Conservation (phyloP, 1,284 basidiomycete species). For the Sanguinoderma infundibulare region DNA sequence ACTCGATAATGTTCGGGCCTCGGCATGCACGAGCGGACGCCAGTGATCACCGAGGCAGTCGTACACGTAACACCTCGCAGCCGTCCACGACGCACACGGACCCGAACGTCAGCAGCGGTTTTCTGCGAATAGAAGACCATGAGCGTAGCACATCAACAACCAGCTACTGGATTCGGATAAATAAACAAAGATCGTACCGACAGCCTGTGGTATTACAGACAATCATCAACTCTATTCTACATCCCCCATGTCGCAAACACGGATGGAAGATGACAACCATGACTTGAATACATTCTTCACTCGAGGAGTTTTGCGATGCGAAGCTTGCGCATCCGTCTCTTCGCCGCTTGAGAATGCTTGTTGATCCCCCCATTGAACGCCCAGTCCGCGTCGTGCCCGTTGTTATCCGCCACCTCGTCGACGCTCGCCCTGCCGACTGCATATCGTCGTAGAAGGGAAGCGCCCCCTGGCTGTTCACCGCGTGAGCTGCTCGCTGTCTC, state of each 20-base stretch:
- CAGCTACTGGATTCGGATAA: neutral
- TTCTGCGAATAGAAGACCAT: neutral
- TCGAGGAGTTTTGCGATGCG: constrained; percentile 49
- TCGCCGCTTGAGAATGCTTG: constrained; percentile 68
- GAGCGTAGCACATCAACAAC: neutral
- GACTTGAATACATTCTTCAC: neutral
- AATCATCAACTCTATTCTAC: neutral
- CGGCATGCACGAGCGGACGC: neutral
- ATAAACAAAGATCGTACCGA: neutral
- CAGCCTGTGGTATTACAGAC: neutral
- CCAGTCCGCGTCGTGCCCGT: constrained; percentile 54
- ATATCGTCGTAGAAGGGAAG: constrained; percentile 50
- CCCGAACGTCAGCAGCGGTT: neutral
- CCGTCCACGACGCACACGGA: neutral
- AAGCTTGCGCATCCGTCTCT: constrained; percentile 54
- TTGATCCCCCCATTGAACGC: constrained; percentile 78
- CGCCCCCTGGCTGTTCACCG: constrained; percentile 55
- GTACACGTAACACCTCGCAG: neutral
- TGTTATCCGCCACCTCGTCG: neutral
- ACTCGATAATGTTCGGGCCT: constrained; percentile 12
- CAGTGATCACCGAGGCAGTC: neutral
- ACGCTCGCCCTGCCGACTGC: constrained; percentile 37
- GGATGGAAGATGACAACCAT: neutral
- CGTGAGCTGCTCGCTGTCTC: neutral
- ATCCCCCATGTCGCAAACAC: neutral